Conservation (phyloP, 148 eudicot genomes). For the Fallopia convolvulus region DNA sequence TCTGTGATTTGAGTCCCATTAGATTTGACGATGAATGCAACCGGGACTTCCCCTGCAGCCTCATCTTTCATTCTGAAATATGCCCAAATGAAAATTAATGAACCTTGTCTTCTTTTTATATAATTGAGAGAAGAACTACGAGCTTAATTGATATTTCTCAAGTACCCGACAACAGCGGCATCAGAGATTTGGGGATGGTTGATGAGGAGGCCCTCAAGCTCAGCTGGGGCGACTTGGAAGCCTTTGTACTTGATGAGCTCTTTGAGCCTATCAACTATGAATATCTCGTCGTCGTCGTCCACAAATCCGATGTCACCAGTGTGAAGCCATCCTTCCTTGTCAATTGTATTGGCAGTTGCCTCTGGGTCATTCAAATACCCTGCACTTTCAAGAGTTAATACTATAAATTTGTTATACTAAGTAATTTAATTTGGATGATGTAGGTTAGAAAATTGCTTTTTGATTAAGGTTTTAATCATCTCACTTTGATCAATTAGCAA, state of each 20-base stretch:
- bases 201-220: constrained; percentile 75
- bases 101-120: not conserved
- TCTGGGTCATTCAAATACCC: constrained; percentile 70
- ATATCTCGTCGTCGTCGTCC: constrained; percentile 69
- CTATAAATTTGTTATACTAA: no score
- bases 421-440: no score
- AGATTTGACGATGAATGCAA: constrained; percentile 71
- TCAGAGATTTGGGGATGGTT: constrained; percentile 60
- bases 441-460: no score
- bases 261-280: constrained; percentile 76
- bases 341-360: constrained; percentile 63
- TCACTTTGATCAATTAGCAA: no score
- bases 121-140: not conserved
- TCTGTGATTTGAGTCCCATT: constrained; percentile 58
- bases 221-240: constrained; percentile 91
- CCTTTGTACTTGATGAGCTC: constrained; percentile 87
- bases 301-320: constrained; percentile 80
- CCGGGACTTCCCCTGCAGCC: constrained; percentile 88
- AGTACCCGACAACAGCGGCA: constrained; percentile 86
- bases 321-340: constrained; percentile 80
- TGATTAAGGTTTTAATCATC: no score
- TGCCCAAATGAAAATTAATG: not conserved
- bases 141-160: constrained; percentile 12
- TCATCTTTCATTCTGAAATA: constrained; percentile 63
- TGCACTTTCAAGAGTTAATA: not conserved